phyloP scores from a whole-genome alignment of 139 green algal genomes.

The Asterochloris erici region DNA sequence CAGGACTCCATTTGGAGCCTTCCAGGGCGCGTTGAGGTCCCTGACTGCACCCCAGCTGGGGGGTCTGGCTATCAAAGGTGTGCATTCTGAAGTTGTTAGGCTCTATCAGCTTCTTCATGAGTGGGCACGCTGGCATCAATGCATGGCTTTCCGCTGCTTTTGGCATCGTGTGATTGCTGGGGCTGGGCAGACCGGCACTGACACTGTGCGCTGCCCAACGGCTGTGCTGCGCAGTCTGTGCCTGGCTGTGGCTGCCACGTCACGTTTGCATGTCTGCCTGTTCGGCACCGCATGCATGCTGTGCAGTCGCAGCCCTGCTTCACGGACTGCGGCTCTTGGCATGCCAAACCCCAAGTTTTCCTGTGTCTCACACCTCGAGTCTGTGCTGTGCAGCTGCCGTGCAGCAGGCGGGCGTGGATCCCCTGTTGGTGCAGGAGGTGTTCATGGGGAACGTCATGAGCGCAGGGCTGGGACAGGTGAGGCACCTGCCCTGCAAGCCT shows the following conservation, averaged over 20 bases:
- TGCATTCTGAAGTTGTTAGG: neutral
- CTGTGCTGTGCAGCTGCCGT: conserved; percentile 45
- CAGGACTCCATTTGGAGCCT: conserved; percentile 70
- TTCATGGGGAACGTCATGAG: conserved; percentile 87
- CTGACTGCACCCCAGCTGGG: conserved; percentile 77
- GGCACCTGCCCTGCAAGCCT: neutral
- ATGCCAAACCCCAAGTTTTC: too few species aligned
- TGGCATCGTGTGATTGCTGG: neutral
- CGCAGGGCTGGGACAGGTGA: conserved; percentile 74
- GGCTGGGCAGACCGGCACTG: too few species aligned
- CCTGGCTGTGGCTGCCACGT: too few species aligned
- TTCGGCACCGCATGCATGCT: too few species aligned
- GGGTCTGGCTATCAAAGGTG: conserved; percentile 68
- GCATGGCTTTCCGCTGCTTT: neutral
- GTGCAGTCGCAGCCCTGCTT: too few species aligned
- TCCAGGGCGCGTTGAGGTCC: conserved; percentile 63
- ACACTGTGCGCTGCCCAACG: too few species aligned
- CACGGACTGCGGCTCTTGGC: too few species aligned
- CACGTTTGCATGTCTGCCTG: too few species aligned
- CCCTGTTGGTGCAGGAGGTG: conserved; percentile 64
- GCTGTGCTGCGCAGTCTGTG: too few species aligned
- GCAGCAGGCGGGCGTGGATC: conserved; percentile 43
- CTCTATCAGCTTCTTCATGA: neutral
- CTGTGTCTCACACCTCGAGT: too few species aligned
- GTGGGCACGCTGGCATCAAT: neutral